A percentile compares a stretch with the other conserved stretches of the same genome.
Conservation (phyloP, 176 grass and related monocot species). For the Rhynchospora pubera region DNA sequence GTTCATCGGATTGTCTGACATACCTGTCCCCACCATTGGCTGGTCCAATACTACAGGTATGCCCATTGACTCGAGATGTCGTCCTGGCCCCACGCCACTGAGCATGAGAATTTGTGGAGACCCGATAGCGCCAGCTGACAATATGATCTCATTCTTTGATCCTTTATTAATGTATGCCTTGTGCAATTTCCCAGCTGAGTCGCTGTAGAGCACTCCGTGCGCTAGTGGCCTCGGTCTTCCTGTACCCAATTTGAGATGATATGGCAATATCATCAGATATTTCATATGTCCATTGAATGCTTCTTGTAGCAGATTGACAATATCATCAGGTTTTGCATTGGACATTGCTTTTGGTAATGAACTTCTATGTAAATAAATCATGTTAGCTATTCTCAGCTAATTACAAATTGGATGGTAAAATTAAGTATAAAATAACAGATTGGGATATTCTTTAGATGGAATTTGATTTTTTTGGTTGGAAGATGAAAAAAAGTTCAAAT, state of each 20-base stretch:
- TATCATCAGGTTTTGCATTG: neutral
- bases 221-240: constrained; percentile 42
- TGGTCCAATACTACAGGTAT: constrained; percentile 49
- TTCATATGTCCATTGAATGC: neutral
- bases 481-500: neutral
- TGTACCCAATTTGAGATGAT: neutral
- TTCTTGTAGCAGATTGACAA: neutral
- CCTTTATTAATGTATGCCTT: constrained; percentile 41
- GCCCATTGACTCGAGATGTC: constrained; percentile 43
- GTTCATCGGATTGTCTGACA: constrained; percentile 88
- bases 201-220: constrained; percentile 53
- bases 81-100: constrained; percentile 63
- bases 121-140: constrained; percentile 68
- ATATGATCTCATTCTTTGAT: constrained; percentile 49
- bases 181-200: constrained; percentile 33
- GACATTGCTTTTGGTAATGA: neutral
- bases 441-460: neutral
- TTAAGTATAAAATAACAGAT: neutral
- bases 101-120: constrained; percentile 87
- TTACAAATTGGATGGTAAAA: neutral
- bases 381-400: neutral
- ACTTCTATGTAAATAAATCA: neutral
- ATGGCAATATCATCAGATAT: neutral
- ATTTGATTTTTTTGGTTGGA: no score
- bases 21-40: constrained; percentile 55